phyloP scores from a whole-genome alignment of 176 grass and related monocot species.

The Aegilops sharonensis region DNA sequence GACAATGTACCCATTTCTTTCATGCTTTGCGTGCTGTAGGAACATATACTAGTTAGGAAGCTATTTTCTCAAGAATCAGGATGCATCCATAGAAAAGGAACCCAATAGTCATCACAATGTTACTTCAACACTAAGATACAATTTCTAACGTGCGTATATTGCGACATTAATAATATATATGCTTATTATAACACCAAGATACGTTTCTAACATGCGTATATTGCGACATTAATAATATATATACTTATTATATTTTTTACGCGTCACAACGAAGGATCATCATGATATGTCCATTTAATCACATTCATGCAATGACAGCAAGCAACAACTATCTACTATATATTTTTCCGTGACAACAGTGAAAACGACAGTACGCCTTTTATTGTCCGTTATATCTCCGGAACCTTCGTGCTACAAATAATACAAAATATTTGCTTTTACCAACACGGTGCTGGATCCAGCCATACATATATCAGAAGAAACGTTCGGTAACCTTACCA shows the following conservation, averaged over 20 bases:
- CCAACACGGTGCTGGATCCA: no score
- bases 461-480: not conserved
- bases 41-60: not conserved
- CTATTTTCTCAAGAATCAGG: not conserved
- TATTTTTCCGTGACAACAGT: not conserved
- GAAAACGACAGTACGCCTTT: not conserved
- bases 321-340: not conserved
- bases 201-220: not conserved
- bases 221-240: not conserved
- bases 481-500: not conserved
- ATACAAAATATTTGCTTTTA: not conserved
- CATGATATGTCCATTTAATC: not conserved
- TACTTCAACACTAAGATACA: not conserved
- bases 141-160: not conserved
- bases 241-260: not conserved
- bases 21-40: not conserved
- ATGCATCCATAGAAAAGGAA: not conserved
- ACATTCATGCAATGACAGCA: not conserved
- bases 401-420: not conserved
- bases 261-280: not conserved
- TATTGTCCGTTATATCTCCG: not conserved
- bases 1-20: not conserved
- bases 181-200: not conserved
- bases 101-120: not conserved
- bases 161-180: not conserved